Evolutionary conservation across 805 yeast species (phyloP).

Genomic region (Wickerhamomyces chaumierensis): DNA sequence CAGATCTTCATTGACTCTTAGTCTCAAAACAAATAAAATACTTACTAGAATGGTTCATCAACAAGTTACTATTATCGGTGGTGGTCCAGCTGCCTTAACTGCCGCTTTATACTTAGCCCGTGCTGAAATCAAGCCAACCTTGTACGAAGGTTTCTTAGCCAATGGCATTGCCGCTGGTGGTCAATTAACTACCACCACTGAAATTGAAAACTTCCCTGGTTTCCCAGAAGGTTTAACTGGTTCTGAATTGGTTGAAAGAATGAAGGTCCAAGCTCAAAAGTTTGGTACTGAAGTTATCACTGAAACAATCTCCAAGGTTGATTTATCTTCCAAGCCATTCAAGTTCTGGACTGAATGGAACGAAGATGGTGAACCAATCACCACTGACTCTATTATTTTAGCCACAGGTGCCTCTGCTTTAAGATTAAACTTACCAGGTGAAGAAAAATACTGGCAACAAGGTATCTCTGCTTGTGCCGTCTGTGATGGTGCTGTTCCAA

Average conservation of each 20-base stretch:
- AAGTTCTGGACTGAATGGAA: constrained; percentile 94
- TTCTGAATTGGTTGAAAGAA: constrained; percentile 78
- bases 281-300: constrained; percentile 94
- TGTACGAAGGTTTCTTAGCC: constrained; percentile 92
- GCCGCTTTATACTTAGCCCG: constrained; percentile 96
- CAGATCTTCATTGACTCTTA: neutral
- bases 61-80: constrained; percentile 81
- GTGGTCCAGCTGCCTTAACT: constrained; percentile 99
- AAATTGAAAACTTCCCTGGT: constrained; percentile 98
- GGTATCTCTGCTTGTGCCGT: constrained; percentile 99
- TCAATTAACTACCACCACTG: constrained; percentile 97
- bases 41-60: constrained; percentile 60
- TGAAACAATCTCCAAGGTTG: constrained; percentile 90
- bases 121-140: constrained; percentile 88
- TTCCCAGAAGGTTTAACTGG: constrained; percentile 93
- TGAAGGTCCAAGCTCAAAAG: constrained; percentile 78
- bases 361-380: constrained; percentile 84
- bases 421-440: constrained; percentile 91
- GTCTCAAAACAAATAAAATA: neutral
- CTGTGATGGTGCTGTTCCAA: constrained; percentile 99
- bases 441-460: constrained; percentile 96
- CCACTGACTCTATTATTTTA: constrained; percentile 84
- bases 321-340: constrained; percentile 80
- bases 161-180: constrained; percentile 99
- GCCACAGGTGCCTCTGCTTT: constrained; percentile 99